Conservation (phyloP, 352 stramenopile genomes). For the Phytophthora capsici region DNA sequence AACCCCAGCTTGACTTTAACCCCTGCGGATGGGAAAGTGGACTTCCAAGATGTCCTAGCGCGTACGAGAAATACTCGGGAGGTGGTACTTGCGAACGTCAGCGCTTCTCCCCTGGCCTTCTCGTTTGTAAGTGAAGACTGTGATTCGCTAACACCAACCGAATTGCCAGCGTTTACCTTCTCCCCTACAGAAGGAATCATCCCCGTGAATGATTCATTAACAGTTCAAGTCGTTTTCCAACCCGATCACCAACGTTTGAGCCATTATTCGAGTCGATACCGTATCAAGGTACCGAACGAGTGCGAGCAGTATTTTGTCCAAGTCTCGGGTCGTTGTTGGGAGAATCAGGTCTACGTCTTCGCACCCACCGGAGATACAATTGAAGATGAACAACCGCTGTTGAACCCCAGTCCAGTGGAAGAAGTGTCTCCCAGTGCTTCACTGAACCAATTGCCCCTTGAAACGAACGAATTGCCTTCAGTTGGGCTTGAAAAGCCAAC, state of each 20-base stretch:
- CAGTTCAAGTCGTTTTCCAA: constrained; percentile 71
- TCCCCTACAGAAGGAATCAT: constrained; percentile 69
- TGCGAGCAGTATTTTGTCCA: constrained; percentile 65
- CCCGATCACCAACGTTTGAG: constrained; percentile 60
- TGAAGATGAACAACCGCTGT: constrained; percentile 14
- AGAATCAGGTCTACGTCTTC: constrained; percentile 81
- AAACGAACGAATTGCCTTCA: constrained; percentile 21
- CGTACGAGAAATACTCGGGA: constrained; percentile 52
- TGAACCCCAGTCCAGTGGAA: constrained; percentile 43
- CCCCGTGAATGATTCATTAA: constrained; percentile 53
- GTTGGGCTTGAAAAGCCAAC: constrained; percentile 54
- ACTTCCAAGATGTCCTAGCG: constrained; percentile 76
- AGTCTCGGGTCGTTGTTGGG: constrained; percentile 72
- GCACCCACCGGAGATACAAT: constrained; percentile 22
- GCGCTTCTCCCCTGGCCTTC: constrained; percentile 69
- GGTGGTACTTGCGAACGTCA: constrained; percentile 66
- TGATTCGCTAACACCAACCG: constrained; percentile 18
- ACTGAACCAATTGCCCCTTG: constrained; percentile 33
- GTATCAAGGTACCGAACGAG: constrained; percentile 79
- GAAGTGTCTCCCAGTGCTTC: constrained; percentile 64
- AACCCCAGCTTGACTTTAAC: constrained; percentile 75
- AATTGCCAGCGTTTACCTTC: constrained; percentile 67
- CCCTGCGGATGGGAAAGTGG: constrained; percentile 61
- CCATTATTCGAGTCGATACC: constrained; percentile 62
- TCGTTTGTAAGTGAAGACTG: constrained; percentile 32